Evolutionary conservation across 1,284 basidiomycete genomes (phyloP), one percentile per base, ranked within the genome.

Genomic region (Meripilus lineatus): DNA sequence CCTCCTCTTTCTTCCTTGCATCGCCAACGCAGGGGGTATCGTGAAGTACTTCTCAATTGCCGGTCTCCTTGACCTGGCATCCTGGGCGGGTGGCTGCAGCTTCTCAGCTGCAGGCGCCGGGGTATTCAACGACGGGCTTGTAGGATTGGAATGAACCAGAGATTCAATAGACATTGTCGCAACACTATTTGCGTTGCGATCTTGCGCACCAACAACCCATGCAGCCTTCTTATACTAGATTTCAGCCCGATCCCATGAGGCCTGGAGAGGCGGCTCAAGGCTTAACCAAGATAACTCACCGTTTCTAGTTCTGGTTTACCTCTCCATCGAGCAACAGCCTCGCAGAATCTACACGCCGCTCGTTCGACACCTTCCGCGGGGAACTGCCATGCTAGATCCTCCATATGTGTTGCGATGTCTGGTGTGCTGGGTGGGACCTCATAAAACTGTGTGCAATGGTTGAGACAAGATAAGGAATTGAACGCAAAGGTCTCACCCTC

Each of bases 261-360:
- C 20, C 17, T 20, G 40, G 21, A 14, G 36, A 42, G 28, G 42
- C 35, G 40, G 47, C 34, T 23, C 33, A 48, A 45, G 35, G 40
- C 35, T 36, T 17, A 43, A 8, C 40, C 21, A 22, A 8, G 22
- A 26, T 34, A 13, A 56, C 75, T 54, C 52, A 89, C 87, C 4
- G 77, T 84, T 63, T 89, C 85, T 7, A 90, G 69, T 52, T 89
- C 86, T 20, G 87, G 87, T 54, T 83, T 85, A 4, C 87, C 88
- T 50, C 85, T 68, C 87, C 88, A 90, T 41, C 74, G 75, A 1
- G 83, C 77, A 36, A 89, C 72, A 20, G 84, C 84, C 57, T 90
- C 88, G 53, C 83, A 88, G 56, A 87, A 90, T 40, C 85, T 68
- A 3, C 89, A 69, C 0, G 83, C 77, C 18, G 84, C 81, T 18